phyloP scores from a whole-genome alignment of 148 eudicot species.

The Drosera capensis region DNA sequence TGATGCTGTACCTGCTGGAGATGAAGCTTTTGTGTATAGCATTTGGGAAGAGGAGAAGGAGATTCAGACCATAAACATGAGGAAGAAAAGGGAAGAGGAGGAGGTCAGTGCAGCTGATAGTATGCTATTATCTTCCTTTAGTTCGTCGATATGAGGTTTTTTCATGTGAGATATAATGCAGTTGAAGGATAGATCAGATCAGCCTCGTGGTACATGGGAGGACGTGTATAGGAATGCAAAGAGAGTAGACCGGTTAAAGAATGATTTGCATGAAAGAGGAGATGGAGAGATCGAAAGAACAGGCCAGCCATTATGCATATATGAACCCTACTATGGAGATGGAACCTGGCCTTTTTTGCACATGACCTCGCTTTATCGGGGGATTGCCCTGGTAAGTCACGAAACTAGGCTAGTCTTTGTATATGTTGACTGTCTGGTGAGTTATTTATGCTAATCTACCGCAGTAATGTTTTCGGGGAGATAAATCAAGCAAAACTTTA shows the following conservation, averaged over 20 bases:
- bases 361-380: slow-evolving; percentile 64
- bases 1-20: slow-evolving; percentile 12
- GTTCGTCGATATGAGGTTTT: no score
- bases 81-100: slow-evolving; percentile 72
- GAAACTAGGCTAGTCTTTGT: background rate
- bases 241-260: slow-evolving; percentile 55
- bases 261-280: slow-evolving; percentile 74
- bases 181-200: slow-evolving; percentile 92
- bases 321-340: slow-evolving; percentile 81
- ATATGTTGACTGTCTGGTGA: background rate
- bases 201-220: slow-evolving; percentile 74
- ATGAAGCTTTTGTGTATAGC: slow-evolving; percentile 34
- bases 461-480: no score
- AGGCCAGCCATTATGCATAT: slow-evolving; percentile 80
- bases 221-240: slow-evolving; percentile 67
- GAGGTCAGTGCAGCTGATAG: slow-evolving; percentile 31
- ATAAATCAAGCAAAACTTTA: no score
- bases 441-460: no score
- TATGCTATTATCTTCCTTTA: no score
- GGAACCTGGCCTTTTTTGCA: slow-evolving; percentile 96
- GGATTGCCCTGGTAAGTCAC: slow-evolving; percentile 64
- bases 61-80: slow-evolving; percentile 21
- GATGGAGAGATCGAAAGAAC: slow-evolving; percentile 97
- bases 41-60: slow-evolving; percentile 76
- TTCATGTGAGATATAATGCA: slow-evolving; percentile 24